Evolutionary conservation across 2,329 filamentous ascomycete genomes (phyloP).

Genomic region (Fusarium armeniacum): DNA sequence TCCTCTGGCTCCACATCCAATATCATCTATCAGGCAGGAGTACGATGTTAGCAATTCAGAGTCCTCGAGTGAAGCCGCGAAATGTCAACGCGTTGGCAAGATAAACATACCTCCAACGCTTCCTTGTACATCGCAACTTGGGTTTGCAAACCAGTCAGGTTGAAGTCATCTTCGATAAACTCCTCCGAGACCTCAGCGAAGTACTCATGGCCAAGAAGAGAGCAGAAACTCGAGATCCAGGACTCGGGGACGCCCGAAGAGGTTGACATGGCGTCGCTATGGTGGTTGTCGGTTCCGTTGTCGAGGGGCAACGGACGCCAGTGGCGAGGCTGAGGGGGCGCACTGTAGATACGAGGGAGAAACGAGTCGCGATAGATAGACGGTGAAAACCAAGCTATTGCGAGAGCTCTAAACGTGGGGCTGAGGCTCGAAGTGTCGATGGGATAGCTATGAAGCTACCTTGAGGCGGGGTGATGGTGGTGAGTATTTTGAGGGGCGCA

Average conservation of each 20-base stretch:
- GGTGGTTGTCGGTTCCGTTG: conserved; percentile 13
- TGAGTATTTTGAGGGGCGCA: conserved; percentile 44
- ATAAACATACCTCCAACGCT: conserved; percentile 78
- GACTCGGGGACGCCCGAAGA: conserved; percentile 80
- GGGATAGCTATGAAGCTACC: conserved; percentile 42
- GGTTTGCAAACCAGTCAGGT: conserved; percentile 92
- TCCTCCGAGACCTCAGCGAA: conserved; percentile 99
- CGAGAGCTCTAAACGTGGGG: conserved; percentile 22
- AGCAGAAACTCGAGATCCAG: conserved; percentile 98
- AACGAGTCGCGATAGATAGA: conserved; percentile 19
- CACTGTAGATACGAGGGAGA: conserved; percentile 21
- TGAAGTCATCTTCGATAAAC: conserved; percentile 99
- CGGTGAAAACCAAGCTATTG: neutral
- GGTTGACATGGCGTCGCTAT: conserved; percentile 65
- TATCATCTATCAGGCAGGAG: conserved; percentile 78
- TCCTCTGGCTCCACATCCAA: conserved; percentile 98
- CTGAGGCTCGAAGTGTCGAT: conserved; percentile 44
- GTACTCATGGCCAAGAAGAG: conserved; percentile 95
- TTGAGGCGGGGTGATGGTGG: conserved; percentile 48
- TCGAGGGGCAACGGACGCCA: conserved; percentile 28
- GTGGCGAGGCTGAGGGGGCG: conserved; percentile 32
- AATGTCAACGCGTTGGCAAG: conserved; percentile 10
- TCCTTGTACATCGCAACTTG: conserved; percentile 99
- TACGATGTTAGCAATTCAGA: conserved; percentile 21
- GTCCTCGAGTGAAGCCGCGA: neutral